Base-by-base conservation (phyloP, 192 early-diverging fungal genomes). In the Funneliformis geosporum region DNA sequence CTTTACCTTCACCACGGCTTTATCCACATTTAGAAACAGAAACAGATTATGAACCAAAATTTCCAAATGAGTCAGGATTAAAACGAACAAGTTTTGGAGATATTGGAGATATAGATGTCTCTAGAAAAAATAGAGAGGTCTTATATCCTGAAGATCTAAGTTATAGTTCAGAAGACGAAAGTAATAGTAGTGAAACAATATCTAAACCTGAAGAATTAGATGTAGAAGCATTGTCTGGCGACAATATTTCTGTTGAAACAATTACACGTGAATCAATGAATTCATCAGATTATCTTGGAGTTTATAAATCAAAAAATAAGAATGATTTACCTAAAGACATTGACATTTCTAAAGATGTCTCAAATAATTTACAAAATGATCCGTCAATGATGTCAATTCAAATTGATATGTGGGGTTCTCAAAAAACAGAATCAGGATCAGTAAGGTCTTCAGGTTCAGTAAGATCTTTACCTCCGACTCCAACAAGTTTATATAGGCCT, bases 401-500 rank as follows among this genome's bases (percentile, higher is more conserved):
- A 14, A 28, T 55, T n/a, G 33, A 60, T 55, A 16, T 8, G 21
- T 40, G 14, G 21, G 55, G 8, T 75, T 28, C 5, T 23, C 27
- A 33, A 8, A 60, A 38, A 55, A 38, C n/a, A n/a, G n/a, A n/a
- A n/a, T n/a, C n/a, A n/a, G n/a, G n/a, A n/a, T n/a, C 73, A 46
- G 16, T 50, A 14, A 8, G 38, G 23, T 64, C 75, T 25, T 39
- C 39, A 10, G 18, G 75, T 10, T 66, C 62, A 43, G 44, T 59
- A 25, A 65, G 44, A 38, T 77, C 76, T 33, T 27, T 67, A 64
- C 42, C 74, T 8, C 59, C 76, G 21, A 77, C 50, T n/a, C 62
- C 76, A 33, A 77, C 76, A 28, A 77, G 76, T 67, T 25, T 77
- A n/a, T 77, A 77, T 77, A 50, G 44, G 14, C 62, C 76, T 16